A percentile compares a stretch with the other conserved stretches of the same genome.
Conservation (phyloP, 805 yeast species). For the Lipomyces sp. region DNA sequence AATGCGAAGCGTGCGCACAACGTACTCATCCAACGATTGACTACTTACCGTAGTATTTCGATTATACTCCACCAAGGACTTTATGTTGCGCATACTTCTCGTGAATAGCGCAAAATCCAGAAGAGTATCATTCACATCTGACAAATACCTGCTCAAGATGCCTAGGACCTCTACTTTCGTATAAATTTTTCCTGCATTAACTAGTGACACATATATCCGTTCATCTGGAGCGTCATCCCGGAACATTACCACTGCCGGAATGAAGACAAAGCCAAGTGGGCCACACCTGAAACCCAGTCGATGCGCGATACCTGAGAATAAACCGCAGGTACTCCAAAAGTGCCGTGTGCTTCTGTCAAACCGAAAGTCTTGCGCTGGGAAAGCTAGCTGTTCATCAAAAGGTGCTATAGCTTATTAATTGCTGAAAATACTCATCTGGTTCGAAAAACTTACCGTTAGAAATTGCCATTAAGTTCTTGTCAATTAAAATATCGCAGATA, state of each 20-base stretch:
- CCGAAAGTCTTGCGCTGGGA: constrained; percentile 8
- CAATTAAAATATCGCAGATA: constrained; percentile 4
- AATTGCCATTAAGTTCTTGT: not conserved
- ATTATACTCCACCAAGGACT: not conserved
- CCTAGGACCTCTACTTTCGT: not conserved
- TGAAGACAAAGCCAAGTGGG: constrained; percentile 4
- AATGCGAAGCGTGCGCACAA: not conserved
- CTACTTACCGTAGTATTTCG: not conserved
- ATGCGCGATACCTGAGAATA: constrained; percentile 27
- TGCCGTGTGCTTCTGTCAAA: constrained; percentile 16
- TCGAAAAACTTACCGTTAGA: not conserved
- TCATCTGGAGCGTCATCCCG: not conserved
- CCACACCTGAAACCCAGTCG: constrained; percentile 19
- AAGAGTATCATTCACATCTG: not conserved
- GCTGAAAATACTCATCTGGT: not conserved
- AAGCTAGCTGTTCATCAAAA: not conserved
- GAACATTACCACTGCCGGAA: constrained; percentile 9
- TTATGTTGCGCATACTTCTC: not conserved
- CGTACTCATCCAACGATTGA: not conserved
- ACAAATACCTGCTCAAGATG: not conserved
- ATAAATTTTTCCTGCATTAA: not conserved
- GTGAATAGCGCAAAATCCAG: not conserved
- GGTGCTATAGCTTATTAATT: not conserved
- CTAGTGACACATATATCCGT: constrained; percentile 5
- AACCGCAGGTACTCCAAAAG: constrained; percentile 22